Evolutionary conservation across 2,329 filamentous ascomycete species (phyloP).

Genomic region (Diaporthe sp.): DNA sequence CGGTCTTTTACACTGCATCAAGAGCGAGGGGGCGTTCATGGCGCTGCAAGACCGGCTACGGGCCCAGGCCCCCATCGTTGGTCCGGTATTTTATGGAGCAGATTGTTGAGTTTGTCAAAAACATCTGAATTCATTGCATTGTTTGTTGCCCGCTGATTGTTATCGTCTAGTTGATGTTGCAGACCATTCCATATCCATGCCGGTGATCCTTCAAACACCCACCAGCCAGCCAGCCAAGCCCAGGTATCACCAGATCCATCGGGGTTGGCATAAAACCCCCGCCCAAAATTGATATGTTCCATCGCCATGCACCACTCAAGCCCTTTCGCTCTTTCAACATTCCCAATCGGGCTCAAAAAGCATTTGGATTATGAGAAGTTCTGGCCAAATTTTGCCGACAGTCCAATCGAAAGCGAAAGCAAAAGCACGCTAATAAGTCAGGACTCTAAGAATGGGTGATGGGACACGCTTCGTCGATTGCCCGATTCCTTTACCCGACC

Average conservation of each 20-base stretch:
- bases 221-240: neutral
- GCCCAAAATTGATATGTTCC: neutral
- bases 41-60: neutral
- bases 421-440: neutral
- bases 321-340: neutral
- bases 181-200: neutral
- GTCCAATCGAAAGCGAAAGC: neutral
- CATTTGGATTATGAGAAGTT: neutral
- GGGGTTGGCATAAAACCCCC: neutral
- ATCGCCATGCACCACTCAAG: neutral
- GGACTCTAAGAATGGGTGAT: neutral
- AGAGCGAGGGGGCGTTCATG: neutral
- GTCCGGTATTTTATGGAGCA: neutral
- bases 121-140: conserved; percentile 9
- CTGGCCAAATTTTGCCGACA: neutral
- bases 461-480: too few relatives aligned
- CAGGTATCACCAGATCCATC: neutral
- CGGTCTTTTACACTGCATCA: neutral
- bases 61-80: neutral
- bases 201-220: neutral
- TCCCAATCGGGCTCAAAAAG: too few relatives aligned
- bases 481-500: neutral
- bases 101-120: neutral
- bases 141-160: neutral
- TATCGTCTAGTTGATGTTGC: too few relatives aligned